These are phyloP conservation scores for Grigorovia jiainica DNA, from an alignment of 805 yeast species.

Conservation along the genomic window DNA sequence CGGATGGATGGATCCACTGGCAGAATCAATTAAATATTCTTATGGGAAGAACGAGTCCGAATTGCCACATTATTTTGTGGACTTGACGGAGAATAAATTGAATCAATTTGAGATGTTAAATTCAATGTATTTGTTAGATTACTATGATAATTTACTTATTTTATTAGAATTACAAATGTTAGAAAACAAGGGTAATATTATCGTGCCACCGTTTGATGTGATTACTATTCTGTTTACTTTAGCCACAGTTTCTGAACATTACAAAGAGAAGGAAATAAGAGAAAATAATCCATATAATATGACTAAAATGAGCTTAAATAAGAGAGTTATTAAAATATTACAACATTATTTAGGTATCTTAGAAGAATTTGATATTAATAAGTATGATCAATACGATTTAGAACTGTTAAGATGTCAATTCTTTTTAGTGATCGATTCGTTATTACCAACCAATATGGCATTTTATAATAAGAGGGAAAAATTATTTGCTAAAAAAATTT, in stretches of 20 bases:
- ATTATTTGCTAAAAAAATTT: no score
- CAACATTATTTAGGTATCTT: conserved; percentile 13
- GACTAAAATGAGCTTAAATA: conserved; percentile 23
- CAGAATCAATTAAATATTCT: background rate
- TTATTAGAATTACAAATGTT: conserved; percentile 25
- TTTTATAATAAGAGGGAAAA: no score
- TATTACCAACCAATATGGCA: no score
- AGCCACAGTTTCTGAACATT: conserved; percentile 27
- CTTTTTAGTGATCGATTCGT: conserved; percentile 16
- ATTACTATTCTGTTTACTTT: conserved; percentile 31
- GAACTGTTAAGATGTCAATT: conserved; percentile 25
- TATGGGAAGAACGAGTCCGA: background rate
- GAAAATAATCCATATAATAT: conserved; percentile 20
- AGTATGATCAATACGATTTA: conserved; percentile 11
- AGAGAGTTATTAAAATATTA: conserved; percentile 29
- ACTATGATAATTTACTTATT: conserved; percentile 31
- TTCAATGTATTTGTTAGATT: conserved; percentile 23
- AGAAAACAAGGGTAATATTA: background rate
- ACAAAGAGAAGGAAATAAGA: conserved; percentile 18
- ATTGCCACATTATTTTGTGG: conserved; percentile 20
- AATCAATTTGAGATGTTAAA: conserved; percentile 21
- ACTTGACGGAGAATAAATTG: conserved; percentile 14
- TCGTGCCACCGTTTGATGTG: conserved; percentile 29
- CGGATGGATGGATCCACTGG: background rate
- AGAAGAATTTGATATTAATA: conserved; percentile 11